Conservation (phyloP, 108 stramenopile species). For the Aurantiochytrium sp. region DNA sequence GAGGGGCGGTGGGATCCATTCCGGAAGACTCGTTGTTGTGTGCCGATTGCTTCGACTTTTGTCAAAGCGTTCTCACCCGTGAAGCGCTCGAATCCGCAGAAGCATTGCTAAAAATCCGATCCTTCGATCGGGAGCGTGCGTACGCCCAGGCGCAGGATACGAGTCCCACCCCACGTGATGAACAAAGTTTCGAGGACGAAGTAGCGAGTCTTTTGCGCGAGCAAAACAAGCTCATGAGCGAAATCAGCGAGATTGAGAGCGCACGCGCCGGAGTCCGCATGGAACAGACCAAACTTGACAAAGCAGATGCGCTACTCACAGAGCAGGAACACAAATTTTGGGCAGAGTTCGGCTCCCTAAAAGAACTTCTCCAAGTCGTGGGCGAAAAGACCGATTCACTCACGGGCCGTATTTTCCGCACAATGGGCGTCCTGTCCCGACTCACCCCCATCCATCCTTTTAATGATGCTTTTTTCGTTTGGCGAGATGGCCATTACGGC, state of each 20-base stretch:
- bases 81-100: too few relatives aligned
- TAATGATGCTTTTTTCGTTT: slow-evolving; percentile 45
- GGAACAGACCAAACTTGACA: background rate
- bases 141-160: too few relatives aligned
- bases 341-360: background rate
- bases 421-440: background rate
- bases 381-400: background rate
- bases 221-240: background rate
- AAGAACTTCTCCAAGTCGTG: background rate
- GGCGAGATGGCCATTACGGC: slow-evolving; percentile 41
- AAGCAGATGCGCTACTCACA: background rate
- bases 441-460: slow-evolving; percentile 15
- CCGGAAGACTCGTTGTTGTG: background rate
- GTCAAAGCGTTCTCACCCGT: too few relatives aligned
- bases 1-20: background rate
- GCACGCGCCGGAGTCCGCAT: background rate
- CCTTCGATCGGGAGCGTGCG: too few relatives aligned
- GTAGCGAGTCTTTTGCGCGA: background rate
- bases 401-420: background rate
- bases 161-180: background rate
- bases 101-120: too few relatives aligned
- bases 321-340: background rate
- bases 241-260: background rate
- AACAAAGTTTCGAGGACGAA: background rate
- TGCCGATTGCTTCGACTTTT: background rate